Evolutionary conservation across 2,329 filamentous ascomycete species (phyloP).

Genomic region (Calonectria crousiana): DNA sequence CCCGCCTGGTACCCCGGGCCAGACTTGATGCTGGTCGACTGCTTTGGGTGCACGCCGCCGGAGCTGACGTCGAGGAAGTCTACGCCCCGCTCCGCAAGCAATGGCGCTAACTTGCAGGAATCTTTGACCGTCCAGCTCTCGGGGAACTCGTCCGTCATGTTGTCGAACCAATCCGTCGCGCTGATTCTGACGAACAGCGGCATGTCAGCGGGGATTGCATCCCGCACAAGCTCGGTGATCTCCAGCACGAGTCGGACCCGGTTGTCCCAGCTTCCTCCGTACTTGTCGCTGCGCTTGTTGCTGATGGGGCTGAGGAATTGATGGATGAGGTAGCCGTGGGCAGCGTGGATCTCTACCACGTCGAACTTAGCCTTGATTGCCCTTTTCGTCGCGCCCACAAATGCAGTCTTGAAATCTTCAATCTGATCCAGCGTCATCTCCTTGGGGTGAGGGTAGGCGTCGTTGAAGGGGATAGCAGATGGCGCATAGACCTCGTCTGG

Average conservation of each 20-base stretch:
- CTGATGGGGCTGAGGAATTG: constrained; percentile 75
- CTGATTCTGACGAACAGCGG: constrained; percentile 80
- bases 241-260: constrained; percentile 76
- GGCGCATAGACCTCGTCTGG: constrained; percentile 56
- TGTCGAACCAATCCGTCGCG: constrained; percentile 73
- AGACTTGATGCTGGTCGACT: constrained; percentile 52
- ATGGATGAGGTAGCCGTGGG: constrained; percentile 82
- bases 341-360: constrained; percentile 80
- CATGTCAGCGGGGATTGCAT: constrained; percentile 73
- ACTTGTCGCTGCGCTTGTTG: constrained; percentile 76
- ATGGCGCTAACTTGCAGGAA: constrained; percentile 7
- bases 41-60: constrained; percentile 70
- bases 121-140: constrained; percentile 16
- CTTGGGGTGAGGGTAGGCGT: constrained; percentile 69
- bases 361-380: constrained; percentile 76
- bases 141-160: constrained; percentile 12
- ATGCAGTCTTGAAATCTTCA: constrained; percentile 70
- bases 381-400: constrained; percentile 64
- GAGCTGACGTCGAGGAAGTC: constrained; percentile 78
- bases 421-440: constrained; percentile 77
- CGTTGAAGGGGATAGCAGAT: constrained; percentile 63
- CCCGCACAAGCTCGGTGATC: constrained; percentile 71
- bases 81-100: constrained; percentile 64
- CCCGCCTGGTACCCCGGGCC: constrained; percentile 75
- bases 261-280: constrained; percentile 79